A percentile compares a stretch with the other conserved stretches of the same genome.
phyloP scores from a whole-genome alignment of 2,329 filamentous ascomycete genomes.

The Alternaria consortialis region DNA sequence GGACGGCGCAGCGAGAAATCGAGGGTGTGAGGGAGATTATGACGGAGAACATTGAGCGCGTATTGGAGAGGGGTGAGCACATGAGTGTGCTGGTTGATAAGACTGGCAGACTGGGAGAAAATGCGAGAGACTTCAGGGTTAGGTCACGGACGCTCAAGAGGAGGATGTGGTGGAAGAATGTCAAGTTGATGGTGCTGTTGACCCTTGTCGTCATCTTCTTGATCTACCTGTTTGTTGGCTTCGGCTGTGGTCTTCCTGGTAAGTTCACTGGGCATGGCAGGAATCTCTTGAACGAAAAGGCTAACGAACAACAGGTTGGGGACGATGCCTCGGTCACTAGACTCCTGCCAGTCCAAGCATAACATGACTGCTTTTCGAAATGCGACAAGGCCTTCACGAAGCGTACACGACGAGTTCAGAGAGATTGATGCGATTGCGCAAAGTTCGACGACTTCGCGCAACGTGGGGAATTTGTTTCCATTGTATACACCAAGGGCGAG shows the following conservation, averaged over 20 bases:
- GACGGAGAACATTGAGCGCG: slow-evolving; percentile 92
- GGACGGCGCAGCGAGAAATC: slow-evolving; percentile 86
- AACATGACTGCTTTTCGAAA: neutral
- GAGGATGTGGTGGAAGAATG: slow-evolving; percentile 99
- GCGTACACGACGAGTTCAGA: neutral
- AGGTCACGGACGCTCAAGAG: slow-evolving; percentile 85
- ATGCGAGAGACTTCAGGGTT: slow-evolving; percentile 88
- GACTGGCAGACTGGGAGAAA: slow-evolving; percentile 89
- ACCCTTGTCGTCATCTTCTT: slow-evolving; percentile 76
- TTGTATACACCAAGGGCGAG: slow-evolving; percentile 17
- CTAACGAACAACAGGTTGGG: slow-evolving; percentile 48
- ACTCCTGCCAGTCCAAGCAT: neutral
- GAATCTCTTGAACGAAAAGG: neutral
- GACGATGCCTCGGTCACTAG: slow-evolving; percentile 46
- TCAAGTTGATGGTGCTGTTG: slow-evolving; percentile 88
- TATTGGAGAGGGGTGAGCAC: slow-evolving; percentile 86
- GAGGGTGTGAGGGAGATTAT: slow-evolving; percentile 92
- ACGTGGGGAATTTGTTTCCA: slow-evolving; percentile 1
- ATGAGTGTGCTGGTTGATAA: slow-evolving; percentile 96
- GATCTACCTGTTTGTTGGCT: slow-evolving; percentile 75
- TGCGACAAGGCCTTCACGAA: neutral
- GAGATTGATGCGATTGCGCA: neutral
- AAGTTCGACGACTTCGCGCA: neutral
- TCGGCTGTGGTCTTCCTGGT: slow-evolving; percentile 74
- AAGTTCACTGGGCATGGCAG: slow-evolving; percentile 15